These are phyloP conservation scores for Iberis amara DNA, from an alignment of 441 rosid species.

Conservation along the genomic window DNA sequence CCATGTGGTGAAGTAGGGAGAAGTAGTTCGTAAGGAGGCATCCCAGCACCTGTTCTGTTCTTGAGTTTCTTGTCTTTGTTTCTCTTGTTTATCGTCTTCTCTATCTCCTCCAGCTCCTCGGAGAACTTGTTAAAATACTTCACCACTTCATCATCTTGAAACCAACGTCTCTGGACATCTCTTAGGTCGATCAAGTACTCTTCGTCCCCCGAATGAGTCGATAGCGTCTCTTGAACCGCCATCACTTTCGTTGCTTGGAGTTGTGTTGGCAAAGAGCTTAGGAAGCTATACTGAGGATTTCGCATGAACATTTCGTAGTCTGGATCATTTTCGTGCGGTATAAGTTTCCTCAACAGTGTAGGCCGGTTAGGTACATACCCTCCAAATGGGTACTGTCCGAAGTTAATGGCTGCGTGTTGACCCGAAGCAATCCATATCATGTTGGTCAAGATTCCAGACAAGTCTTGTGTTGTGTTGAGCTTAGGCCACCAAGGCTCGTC, in stretches of 20 bases:
- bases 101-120: slow-evolving; percentile 54
- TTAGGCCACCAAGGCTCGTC: slow-evolving; percentile 95
- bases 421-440: slow-evolving; percentile 89
- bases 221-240: slow-evolving; percentile 88
- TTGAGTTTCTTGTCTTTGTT: slow-evolving; percentile 55
- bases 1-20: slow-evolving; percentile 79
- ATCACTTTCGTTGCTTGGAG: slow-evolving; percentile 94
- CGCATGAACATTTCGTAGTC: slow-evolving; percentile 57
- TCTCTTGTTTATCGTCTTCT: slow-evolving; percentile 50
- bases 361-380: slow-evolving; percentile 92
- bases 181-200: slow-evolving; percentile 69
- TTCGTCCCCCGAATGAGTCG: slow-evolving; percentile 87
- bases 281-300: slow-evolving; percentile 59
- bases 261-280: slow-evolving; percentile 67
- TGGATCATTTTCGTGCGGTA: slow-evolving; percentile 52
- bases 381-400: slow-evolving; percentile 94
- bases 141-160: slow-evolving; percentile 49
- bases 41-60: slow-evolving; percentile 82
- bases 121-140: slow-evolving; percentile 51
- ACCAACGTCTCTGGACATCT: slow-evolving; percentile 61
- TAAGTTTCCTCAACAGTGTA: slow-evolving; percentile 64
- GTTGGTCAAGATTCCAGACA: slow-evolving; percentile 55
- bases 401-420: slow-evolving; percentile 90
- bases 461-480: slow-evolving; percentile 61
- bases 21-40: slow-evolving; percentile 83